A percentile compares a stretch with the other conserved stretches of the same genome.
Evolutionary conservation across 2,329 filamentous ascomycete species (phyloP).

Genomic region (Thelonectria discophora): DNA sequence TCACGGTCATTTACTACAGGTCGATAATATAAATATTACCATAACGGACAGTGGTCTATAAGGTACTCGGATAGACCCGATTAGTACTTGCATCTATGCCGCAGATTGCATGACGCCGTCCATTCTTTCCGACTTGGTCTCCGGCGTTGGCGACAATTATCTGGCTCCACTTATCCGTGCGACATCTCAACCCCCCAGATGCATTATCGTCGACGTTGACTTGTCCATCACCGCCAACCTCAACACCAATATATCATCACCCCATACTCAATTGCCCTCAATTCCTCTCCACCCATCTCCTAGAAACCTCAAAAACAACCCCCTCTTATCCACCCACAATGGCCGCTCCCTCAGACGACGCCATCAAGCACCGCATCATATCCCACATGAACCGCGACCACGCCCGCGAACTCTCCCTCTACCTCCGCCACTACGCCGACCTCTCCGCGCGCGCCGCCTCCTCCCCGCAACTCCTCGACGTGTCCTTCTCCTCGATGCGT

Average conservation of each 20-base stretch:
- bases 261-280: not conserved
- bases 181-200: slow-evolving; percentile 23
- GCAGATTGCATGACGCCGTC: not conserved
- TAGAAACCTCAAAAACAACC: not conserved
- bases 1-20: too few relatives aligned
- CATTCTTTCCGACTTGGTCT: slow-evolving; percentile 7
- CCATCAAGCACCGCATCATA: slow-evolving; percentile 57
- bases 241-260: not conserved
- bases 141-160: slow-evolving; percentile 24
- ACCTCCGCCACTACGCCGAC: slow-evolving; percentile 76
- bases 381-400: slow-evolving; percentile 91
- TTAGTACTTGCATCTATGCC: not conserved
- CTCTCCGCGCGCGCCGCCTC: slow-evolving; percentile 65
- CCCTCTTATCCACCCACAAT: slow-evolving; percentile 27
- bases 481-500: slow-evolving; percentile 72
- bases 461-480: slow-evolving; percentile 69
- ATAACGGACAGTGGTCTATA: too few relatives aligned
- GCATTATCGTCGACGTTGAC: slow-evolving; percentile 2
- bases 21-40: too few relatives aligned
- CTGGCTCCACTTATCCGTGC: slow-evolving; percentile 36
- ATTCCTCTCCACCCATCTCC: slow-evolving; percentile 4
- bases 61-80: too few relatives aligned
- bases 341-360: slow-evolving; percentile 40
- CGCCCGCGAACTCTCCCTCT: slow-evolving; percentile 75
- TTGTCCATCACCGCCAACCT: not conserved